Conservation (phyloP, 345 rosid species). For the Arabis alpina region DNA sequence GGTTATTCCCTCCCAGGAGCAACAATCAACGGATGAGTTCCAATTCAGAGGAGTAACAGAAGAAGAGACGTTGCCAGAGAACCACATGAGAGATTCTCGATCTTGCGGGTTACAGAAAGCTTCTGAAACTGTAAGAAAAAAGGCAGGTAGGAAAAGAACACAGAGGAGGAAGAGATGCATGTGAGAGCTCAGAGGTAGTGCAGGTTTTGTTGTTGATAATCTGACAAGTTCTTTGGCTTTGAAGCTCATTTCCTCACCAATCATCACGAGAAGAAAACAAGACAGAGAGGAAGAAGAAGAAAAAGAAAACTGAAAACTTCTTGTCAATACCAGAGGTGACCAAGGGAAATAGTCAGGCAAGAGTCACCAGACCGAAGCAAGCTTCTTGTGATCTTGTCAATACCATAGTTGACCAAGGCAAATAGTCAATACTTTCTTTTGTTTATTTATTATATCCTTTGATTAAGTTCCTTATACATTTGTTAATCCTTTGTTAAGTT, state of each 20-base stretch:
- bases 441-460: no score
- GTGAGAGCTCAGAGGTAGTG: background rate
- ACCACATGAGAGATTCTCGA: conserved; percentile 49
- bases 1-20: conserved; percentile 70
- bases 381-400: no score
- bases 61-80: conserved; percentile 46
- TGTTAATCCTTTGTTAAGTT: no score
- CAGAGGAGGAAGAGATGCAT: conserved; percentile 15
- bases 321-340: no score
- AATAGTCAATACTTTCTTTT: no score
- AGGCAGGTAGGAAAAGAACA: conserved; percentile 19
- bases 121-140: conserved; percentile 25
- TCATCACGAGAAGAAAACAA: background rate
- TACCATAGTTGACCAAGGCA: no score
- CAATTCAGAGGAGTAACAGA: conserved; percentile 44
- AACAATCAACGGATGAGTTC: conserved; percentile 54
- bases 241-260: background rate
- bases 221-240: background rate
- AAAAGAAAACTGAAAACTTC: no score
- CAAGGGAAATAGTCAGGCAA: no score
- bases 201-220: background rate
- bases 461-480: no score
- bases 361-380: no score
- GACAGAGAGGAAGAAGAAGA: background rate
- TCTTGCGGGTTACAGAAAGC: conserved; percentile 55